Evolutionary conservation across 305 asterid genomes (phyloP).

Genomic region (Petunia hybrid): DNA sequence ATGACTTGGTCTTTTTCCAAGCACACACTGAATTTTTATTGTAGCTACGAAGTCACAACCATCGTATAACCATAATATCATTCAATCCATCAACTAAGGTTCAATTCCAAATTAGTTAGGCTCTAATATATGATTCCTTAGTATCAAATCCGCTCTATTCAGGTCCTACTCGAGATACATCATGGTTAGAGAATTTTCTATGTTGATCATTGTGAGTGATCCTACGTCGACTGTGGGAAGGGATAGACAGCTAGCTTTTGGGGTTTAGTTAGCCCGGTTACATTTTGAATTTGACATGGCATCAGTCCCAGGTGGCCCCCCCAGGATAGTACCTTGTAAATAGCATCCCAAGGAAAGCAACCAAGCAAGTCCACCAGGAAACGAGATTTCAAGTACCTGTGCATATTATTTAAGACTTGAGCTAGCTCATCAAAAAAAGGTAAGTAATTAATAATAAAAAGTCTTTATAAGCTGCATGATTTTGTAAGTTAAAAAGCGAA

Average conservation of each 20-base stretch:
- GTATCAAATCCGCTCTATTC: background rate
- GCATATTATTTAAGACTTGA: background rate
- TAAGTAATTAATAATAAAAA: background rate
- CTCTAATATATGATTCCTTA: background rate
- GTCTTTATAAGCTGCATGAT: background rate
- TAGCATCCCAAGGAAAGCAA: slow-evolving; percentile 80
- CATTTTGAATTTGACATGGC: no score
- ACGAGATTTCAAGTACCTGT: slow-evolving; percentile 66
- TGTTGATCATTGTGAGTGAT: no score
- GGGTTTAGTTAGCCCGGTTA: no score
- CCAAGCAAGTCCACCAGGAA: slow-evolving; percentile 67
- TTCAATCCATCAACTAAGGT: slow-evolving; percentile 2
- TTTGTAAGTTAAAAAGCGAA: background rate
- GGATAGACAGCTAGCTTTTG: no score
- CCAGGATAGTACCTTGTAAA: slow-evolving; percentile 51
- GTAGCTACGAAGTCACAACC: background rate
- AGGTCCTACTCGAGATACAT: background rate
- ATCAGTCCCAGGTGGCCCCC: no score
- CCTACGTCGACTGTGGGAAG: no score
- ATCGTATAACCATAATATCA: background rate
- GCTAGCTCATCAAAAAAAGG: background rate
- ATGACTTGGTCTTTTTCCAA: background rate
- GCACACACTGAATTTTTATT: background rate
- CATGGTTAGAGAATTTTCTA: background rate
- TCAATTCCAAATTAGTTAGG: background rate